Base-by-base conservation (phyloP, 352 stramenopile species). In the Peronospora belbahrii region DNA sequence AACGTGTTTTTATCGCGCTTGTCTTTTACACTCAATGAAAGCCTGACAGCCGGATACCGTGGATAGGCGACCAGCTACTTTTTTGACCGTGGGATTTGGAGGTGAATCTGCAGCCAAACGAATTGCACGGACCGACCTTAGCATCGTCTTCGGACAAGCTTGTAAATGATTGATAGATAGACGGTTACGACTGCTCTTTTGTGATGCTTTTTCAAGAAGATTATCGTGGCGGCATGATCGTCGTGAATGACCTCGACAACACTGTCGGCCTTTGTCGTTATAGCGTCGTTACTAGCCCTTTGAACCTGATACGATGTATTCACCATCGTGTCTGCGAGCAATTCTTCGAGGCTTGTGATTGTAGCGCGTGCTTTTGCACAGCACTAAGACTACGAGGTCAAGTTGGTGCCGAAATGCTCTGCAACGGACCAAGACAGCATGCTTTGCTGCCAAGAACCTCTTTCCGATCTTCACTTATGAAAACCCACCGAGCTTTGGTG, bases 241-340 rank as follows among this genome's bases (percentile, higher is more conserved):
- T 30, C 45, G n/a, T n/a, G n/a, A n/a, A n/a, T n/a, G n/a, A 14
- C 40, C 33, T 33, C 14, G 30, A 48, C 27, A 20, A 20, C 17
- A 49, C 28, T 28, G 17, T 45, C 25, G 35, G 37, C 10, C 25
- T 10, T 18, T 33, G 14, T 27, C 18, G 3, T 31, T 45, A 28
- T 10, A 10, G 24, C 7, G 11, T n/a, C 1, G 18, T 10, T 18
- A 15, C 30, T 44, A 14, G 34, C 4, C 19, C 41, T 19, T 28
- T n/a, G 31, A n/a, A 46, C 41, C 40, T 33, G 42, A 54, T 8
- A 25, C 53, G 52, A 19, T 39, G 36, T 34, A 33, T 52, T 66
- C 57, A 67, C 59, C 53, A 67, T 67, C 59, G 41, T 27, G 20
- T n/a, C 35, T 48, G 56, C 56, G 53, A 53, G 59, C 59, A 64